These are phyloP conservation scores for Penicillium sp. DNA, from an alignment of 2,329 filamentous ascomycete species.

Conservation along the genomic window DNA sequence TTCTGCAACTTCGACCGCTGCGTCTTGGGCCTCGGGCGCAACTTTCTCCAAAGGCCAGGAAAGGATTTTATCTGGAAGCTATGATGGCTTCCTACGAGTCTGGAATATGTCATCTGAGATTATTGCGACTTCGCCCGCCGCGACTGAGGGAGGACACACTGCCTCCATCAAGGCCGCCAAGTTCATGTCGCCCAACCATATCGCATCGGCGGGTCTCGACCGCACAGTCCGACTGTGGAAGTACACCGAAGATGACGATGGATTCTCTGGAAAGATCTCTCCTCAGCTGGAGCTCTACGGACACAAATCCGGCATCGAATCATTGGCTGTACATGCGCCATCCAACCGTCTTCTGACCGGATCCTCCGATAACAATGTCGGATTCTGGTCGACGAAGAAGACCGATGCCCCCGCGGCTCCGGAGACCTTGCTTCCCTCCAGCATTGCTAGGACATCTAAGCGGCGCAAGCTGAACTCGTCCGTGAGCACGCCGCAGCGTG, in stretches of 20 bases:
- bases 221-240: conserved; percentile 87
- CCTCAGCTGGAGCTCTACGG: conserved; percentile 79
- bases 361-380: conserved; percentile 76
- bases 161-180: conserved; percentile 77
- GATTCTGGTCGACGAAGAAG: conserved; percentile 84
- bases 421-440: conserved; percentile 64
- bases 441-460: conserved; percentile 64
- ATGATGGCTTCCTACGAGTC: conserved; percentile 81
- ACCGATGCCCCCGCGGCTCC: conserved; percentile 72
- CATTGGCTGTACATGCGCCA: conserved; percentile 68
- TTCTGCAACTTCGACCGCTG: conserved; percentile 63
- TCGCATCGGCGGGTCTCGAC: conserved; percentile 82
- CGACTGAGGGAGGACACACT: conserved; percentile 68
- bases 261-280: conserved; percentile 61
- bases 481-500: conserved; percentile 64
- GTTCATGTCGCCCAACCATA: conserved; percentile 72
- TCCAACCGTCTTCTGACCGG: conserved; percentile 80
- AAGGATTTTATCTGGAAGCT: conserved; percentile 84
- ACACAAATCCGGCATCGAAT: conserved; percentile 71
- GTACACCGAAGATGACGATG: conserved; percentile 66
- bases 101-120: conserved; percentile 88
- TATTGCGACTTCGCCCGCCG: conserved; percentile 70
- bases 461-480: conserved; percentile 68
- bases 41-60: conserved; percentile 56
- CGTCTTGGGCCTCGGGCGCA: conserved; percentile 53